These are phyloP conservation scores for Dactylellina sp. DNA, from an alignment of 2,329 filamentous ascomycete genomes.

Conservation along the genomic window DNA sequence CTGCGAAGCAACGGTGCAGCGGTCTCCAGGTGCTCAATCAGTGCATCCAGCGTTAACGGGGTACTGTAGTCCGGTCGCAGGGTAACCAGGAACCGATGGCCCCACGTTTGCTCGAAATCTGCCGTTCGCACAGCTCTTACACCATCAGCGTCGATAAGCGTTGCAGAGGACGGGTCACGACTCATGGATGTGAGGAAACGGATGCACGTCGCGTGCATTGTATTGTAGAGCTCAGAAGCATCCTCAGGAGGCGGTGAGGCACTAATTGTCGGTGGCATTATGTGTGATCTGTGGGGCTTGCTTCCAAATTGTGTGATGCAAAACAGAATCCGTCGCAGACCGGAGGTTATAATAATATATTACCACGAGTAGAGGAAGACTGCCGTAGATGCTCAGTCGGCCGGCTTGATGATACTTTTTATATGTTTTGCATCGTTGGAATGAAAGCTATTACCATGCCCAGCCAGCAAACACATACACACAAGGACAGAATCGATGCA, in stretches of 20 bases:
- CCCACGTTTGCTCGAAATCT: slow-evolving; percentile 21
- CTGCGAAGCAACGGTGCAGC: slow-evolving; percentile 6
- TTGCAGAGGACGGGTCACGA: slow-evolving; percentile 2
- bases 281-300: not conserved
- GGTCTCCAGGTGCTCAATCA: slow-evolving; percentile 7
- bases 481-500: not conserved
- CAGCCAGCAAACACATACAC: not conserved
- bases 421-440: no score
- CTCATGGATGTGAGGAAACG: slow-evolving; percentile 28
- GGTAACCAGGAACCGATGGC: slow-evolving; percentile 8
- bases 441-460: not conserved
- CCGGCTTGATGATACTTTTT: no score
- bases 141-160: slow-evolving; percentile 5
- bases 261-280: not conserved
- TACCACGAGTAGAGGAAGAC: no score
- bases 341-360: no score
- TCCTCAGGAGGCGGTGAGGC: slow-evolving; percentile 10
- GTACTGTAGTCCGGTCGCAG: slow-evolving; percentile 5
- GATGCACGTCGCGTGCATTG: slow-evolving; percentile 19
- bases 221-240: slow-evolving; percentile 8
- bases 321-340: not conserved
- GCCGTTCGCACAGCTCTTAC: not conserved
- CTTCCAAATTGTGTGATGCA: not conserved
- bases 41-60: slow-evolving; percentile 9
- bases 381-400: no score